Evolutionary conservation across 306 rosid species (phyloP), one percentile per base, ranked within the genome.

Genomic region (Delonix regia): DNA sequence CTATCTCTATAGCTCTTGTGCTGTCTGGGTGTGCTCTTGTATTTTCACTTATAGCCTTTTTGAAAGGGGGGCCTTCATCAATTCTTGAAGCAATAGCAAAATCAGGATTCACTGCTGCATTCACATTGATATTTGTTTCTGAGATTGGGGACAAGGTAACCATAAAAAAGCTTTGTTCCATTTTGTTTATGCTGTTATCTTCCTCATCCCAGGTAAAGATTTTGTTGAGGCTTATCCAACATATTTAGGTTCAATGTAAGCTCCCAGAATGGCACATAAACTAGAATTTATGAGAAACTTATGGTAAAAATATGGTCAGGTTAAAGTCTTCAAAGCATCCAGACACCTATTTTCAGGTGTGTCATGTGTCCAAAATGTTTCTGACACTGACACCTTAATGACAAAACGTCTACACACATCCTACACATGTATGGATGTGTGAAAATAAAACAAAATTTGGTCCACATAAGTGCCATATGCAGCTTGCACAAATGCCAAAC

Each of bases 71-170:
- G 19, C 93, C 97, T 72, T 84, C 97, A 51, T 66, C 93, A 41
- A 61, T 89, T 49, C 80, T 95, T 78, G 93, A 90, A 72, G 98
- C 96, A 81, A 70, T 95, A 60, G 87, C 99, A 65, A 95, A 93
- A 81, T 87, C 99, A 49, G 99, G 99, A 74, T 92, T 95, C 84
- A 89, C 99, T 59, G 99, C 99, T 79, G 99, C 99, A 27, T 95
- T 95, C 80, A 77, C 95, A 49, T 88, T 95, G 78, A 95, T 95
- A 87, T 93, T 88, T 85, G 93, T 95, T 78, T 95, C 99, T 78
- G 99, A 95, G 91, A 95, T 95, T 77, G 99, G 99, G 33, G 99
- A 95, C 90, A 95, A 95, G 98, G 99, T 95, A 86, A 80, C 28
- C 16, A 48, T 60, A 65, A 51, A 73, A 42, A 49, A n/a, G 9